These are phyloP conservation scores for Gymnopilus dilepis DNA, from an alignment of 768 basidiomycete species.

Conservation along the genomic window DNA sequence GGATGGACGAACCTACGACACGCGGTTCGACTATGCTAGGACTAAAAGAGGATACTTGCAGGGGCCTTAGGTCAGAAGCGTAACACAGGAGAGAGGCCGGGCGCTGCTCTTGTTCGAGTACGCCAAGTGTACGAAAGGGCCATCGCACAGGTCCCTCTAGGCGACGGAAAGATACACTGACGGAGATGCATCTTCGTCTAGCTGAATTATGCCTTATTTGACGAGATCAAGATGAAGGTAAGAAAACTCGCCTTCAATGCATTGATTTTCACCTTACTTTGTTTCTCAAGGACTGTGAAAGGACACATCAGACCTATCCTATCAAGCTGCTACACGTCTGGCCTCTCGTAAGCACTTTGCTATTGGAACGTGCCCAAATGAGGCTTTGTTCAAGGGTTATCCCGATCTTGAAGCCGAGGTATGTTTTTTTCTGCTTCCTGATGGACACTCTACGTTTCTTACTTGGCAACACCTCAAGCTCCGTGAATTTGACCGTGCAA, in stretches of 20 bases:
- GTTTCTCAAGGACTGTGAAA: slow-evolving; percentile 73
- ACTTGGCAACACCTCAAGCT: slow-evolving; percentile 55
- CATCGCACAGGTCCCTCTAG: slow-evolving; percentile 94
- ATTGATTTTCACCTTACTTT: too few relatives aligned
- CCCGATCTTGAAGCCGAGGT: slow-evolving; percentile 83
- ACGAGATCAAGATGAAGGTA: slow-evolving; percentile 95
- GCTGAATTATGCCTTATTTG: slow-evolving; percentile 95
- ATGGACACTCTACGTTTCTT: background rate
- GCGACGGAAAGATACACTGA: slow-evolving; percentile 92
- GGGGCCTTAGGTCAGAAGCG: slow-evolving; percentile 77
- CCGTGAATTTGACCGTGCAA: slow-evolving; percentile 94
- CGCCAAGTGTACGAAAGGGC: slow-evolving; percentile 97
- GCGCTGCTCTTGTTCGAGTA: slow-evolving; percentile 66
- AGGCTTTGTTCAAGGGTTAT: too few relatives aligned
- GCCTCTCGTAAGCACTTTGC: too few relatives aligned
- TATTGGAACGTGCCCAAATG: too few relatives aligned
- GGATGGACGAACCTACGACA: slow-evolving; percentile 94
- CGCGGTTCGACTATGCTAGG: slow-evolving; percentile 97
- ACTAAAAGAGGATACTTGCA: slow-evolving; percentile 86
- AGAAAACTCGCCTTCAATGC: slow-evolving; percentile 17
- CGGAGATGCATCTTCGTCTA: slow-evolving; percentile 89
- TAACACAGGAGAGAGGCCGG: slow-evolving; percentile 70
- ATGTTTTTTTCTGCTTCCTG: too few relatives aligned
- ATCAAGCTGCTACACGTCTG: slow-evolving; percentile 67
- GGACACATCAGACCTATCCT: slow-evolving; percentile 91